Conservation (phyloP, 164 flowering plant genomes). For the Kalanchoe fedtschenkoi region DNA sequence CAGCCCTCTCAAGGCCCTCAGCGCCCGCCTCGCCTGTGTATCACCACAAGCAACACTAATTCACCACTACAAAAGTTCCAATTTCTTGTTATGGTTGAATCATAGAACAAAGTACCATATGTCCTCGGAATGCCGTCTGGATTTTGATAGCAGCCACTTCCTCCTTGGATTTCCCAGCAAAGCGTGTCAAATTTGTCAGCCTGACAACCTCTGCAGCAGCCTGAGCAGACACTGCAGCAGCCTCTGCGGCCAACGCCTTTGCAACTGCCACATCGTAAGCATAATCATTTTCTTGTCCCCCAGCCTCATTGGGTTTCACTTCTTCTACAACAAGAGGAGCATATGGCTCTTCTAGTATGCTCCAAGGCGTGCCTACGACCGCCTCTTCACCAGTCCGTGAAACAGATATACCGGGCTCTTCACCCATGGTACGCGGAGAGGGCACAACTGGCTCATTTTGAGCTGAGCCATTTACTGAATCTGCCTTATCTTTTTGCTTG, state of each 20-base stretch:
- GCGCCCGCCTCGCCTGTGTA: slow-evolving; percentile 21
- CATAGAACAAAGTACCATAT: no score
- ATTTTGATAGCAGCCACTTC: slow-evolving; percentile 65
- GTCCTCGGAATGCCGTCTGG: slow-evolving; percentile 76
- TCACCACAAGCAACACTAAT: no score
- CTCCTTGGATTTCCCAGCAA: slow-evolving; percentile 53
- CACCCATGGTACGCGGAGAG: no score
- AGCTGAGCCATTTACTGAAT: no score
- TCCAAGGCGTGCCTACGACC: neutral
- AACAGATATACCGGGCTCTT: neutral
- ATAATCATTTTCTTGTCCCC: slow-evolving; percentile 57
- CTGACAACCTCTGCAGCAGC: slow-evolving; percentile 67
- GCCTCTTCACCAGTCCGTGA: neutral
- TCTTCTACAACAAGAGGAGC: slow-evolving; percentile 22
- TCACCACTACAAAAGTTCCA: no score
- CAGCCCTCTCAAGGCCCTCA: slow-evolving; percentile 61
- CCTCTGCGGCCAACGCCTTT: no score
- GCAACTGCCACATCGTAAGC: slow-evolving; percentile 54
- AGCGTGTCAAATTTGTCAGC: slow-evolving; percentile 26
- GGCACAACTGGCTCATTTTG: no score
- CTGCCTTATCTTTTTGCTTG: no score
- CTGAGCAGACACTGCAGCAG: no score
- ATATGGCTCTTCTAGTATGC: slow-evolving; percentile 1
- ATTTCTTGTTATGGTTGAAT: no score
- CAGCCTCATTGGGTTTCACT: slow-evolving; percentile 34